A percentile compares a stretch with the other conserved stretches of the same genome.
Conservation (phyloP, 129 eudicot species). For the Pseudognaphalium luteoalbum region DNA sequence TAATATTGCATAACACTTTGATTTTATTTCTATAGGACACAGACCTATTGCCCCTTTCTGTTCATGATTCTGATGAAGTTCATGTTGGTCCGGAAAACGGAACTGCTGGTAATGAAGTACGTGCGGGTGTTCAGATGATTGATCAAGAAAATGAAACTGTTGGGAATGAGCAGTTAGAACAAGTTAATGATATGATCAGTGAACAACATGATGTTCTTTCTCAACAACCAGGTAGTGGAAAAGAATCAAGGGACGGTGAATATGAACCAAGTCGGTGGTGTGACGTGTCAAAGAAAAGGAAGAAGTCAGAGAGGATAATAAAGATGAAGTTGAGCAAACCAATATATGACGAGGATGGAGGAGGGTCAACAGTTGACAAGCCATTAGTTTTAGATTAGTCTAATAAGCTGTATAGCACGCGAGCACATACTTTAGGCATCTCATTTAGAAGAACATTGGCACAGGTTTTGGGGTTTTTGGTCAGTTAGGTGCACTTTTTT, state of each 20-base stretch:
- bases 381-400: conserved; percentile 3
- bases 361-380: conserved; percentile 1
- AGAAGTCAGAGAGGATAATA: not conserved
- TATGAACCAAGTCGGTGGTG: not conserved
- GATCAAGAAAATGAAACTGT: not conserved
- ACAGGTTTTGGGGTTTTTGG: not conserved
- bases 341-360: not conserved
- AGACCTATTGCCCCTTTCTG: not conserved
- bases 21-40: not conserved
- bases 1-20: not conserved
- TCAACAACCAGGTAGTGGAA: not conserved
- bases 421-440: not conserved
- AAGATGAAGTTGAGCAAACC: not conserved
- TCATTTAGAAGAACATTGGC: not conserved
- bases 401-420: not conserved
- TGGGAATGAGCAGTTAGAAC: not conserved
- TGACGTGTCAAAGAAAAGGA: not conserved
- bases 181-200: not conserved
- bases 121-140: not conserved
- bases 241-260: not conserved
- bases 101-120: not conserved
- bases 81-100: not conserved
- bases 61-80: not conserved
- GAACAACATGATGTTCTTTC: not conserved
- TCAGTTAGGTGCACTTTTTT: not conserved